These are phyloP conservation scores for Hortiboletus campestris DNA, from an alignment of 768 basidiomycete species.

Conservation along the genomic window DNA sequence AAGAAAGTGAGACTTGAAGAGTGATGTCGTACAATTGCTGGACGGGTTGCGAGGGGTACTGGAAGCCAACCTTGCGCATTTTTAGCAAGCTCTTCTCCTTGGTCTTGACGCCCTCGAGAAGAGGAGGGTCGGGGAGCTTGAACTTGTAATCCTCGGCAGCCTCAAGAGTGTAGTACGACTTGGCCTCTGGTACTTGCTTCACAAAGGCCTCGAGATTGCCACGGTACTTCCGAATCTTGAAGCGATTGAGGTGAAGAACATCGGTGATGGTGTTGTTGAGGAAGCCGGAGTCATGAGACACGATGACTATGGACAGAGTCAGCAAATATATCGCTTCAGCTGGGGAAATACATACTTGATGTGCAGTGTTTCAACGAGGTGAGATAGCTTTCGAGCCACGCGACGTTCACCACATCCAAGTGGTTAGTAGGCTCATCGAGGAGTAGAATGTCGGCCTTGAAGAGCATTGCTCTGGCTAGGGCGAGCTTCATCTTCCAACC, in stretches of 20 bases:
- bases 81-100: constrained; percentile 97
- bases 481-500: constrained; percentile 99
- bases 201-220: constrained; percentile 96
- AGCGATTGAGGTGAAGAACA: constrained; percentile 95
- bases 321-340: constrained; percentile 2
- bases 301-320: constrained; percentile 61
- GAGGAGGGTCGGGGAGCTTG: constrained; percentile 95
- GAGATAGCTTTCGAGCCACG: constrained; percentile 96
- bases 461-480: constrained; percentile 93
- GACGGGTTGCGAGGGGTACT: constrained; percentile 81
- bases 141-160: constrained; percentile 97
- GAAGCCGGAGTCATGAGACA: constrained; percentile 97
- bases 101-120: constrained; percentile 99
- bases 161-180: constrained; percentile 96
- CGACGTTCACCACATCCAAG: constrained; percentile 95
- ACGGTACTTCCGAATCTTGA: constrained; percentile 94
- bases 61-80: constrained; percentile 98
- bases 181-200: constrained; percentile 92
- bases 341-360: constrained; percentile 59
- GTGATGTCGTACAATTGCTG: constrained; percentile 95
- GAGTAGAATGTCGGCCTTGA: constrained; percentile 95
- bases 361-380: constrained; percentile 86
- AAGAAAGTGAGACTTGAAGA: constrained; percentile 95
- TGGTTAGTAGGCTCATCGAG: constrained; percentile 98
- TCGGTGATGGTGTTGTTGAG: constrained; percentile 98